A percentile compares a stretch with the other conserved stretches of the same genome.
phyloP scores from a whole-genome alignment of 805 yeast genomes.

The Candida coquimbonensis region DNA sequence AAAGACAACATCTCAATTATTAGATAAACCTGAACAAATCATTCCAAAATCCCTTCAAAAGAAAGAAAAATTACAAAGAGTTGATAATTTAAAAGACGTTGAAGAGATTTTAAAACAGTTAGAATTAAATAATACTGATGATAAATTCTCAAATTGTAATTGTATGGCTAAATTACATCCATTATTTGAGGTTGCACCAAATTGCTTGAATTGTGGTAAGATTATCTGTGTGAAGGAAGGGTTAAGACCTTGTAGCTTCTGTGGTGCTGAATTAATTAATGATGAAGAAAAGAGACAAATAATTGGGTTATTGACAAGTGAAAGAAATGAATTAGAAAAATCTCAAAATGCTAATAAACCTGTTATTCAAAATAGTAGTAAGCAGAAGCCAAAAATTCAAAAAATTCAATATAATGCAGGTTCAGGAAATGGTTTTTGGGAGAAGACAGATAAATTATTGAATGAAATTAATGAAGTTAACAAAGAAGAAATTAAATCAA shows the following conservation, averaged over 20 bases:
- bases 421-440: constrained; percentile 59
- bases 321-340: constrained; percentile 39
- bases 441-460: constrained; percentile 60
- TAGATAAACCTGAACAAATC: constrained; percentile 27
- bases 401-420: constrained; percentile 52
- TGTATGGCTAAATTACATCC: constrained; percentile 91
- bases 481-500: constrained; percentile 29
- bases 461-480: constrained; percentile 33
- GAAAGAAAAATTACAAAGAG: constrained; percentile 34
- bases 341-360: constrained; percentile 13
- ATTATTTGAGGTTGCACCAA: constrained; percentile 82
- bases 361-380: constrained; percentile 5
- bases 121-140: constrained; percentile 30
- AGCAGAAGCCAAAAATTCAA: constrained; percentile 32
- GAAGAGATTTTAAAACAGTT: constrained; percentile 53
- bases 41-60: constrained; percentile 19
- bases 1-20: constrained; percentile 37
- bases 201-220: constrained; percentile 90
- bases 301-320: constrained; percentile 42
- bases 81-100: constrained; percentile 55
- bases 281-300: constrained; percentile 56
- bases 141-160: constrained; percentile 42
- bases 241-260: constrained; percentile 78
- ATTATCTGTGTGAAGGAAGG: constrained; percentile 90
- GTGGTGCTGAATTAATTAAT: constrained; percentile 63